Conservation (phyloP, 306 rosid genomes). For the Vachellia pachyceras region DNA sequence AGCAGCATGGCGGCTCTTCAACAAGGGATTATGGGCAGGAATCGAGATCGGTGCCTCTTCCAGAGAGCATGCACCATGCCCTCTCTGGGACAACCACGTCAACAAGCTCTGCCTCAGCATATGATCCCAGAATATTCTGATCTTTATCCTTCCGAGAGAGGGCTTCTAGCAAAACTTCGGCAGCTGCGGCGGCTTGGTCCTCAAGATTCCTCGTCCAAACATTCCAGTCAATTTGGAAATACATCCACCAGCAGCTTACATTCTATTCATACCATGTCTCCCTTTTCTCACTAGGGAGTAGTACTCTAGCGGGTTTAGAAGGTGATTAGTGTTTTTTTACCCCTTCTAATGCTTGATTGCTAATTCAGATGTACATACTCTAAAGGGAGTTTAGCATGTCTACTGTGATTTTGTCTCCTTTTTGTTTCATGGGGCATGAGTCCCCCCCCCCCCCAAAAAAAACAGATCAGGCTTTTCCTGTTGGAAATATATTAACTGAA, state of each 20-base stretch:
- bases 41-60: constrained; percentile 39
- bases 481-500: no score
- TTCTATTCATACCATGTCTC: constrained; percentile 20
- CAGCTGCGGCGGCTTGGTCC: constrained; percentile 46
- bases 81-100: constrained; percentile 43
- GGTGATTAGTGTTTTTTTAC: constrained; percentile 28
- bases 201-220: constrained; percentile 45
- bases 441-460: no score
- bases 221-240: constrained; percentile 60
- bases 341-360: constrained; percentile 28
- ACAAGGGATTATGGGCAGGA: constrained; percentile 39
- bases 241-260: constrained; percentile 37
- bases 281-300: neutral
- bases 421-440: constrained; percentile 38
- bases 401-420: constrained; percentile 24
- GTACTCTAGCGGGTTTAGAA: constrained; percentile 30
- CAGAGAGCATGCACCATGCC: constrained; percentile 39
- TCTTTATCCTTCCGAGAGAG: constrained; percentile 37
- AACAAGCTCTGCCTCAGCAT: constrained; percentile 19
- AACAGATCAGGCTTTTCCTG: constrained; percentile 18
- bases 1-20: constrained; percentile 13
- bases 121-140: constrained; percentile 37
- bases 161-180: constrained; percentile 39
- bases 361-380: constrained; percentile 56
- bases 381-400: constrained; percentile 11